These are phyloP conservation scores for Suhomyces emberorum DNA, from an alignment of 805 yeast genomes.

Conservation along the genomic window DNA sequence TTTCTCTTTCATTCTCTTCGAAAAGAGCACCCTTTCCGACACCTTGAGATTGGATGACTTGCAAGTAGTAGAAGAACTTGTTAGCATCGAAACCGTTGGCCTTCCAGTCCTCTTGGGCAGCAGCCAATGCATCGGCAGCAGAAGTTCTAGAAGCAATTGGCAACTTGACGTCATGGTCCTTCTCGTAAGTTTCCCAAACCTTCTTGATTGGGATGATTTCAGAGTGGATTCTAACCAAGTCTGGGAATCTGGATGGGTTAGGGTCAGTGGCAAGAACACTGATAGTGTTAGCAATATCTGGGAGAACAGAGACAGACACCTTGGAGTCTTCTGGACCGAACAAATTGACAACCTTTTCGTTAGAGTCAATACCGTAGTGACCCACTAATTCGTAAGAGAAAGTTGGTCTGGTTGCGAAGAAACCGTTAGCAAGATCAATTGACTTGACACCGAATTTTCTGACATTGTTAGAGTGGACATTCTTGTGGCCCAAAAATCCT, in stretches of 20 bases:
- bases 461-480: conserved; percentile 29
- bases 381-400: conserved; percentile 33
- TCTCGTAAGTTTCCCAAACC: conserved; percentile 39
- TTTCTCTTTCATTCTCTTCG: conserved; percentile 34
- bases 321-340: conserved; percentile 39
- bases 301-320: conserved; percentile 33
- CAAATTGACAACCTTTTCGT: conserved; percentile 29
- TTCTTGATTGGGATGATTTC: conserved; percentile 38
- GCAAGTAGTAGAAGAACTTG: conserved; percentile 39
- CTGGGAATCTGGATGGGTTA: conserved; percentile 40
- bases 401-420: conserved; percentile 35
- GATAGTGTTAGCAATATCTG: conserved; percentile 17
- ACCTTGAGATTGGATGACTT: conserved; percentile 31
- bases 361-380: conserved; percentile 37
- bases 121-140: conserved; percentile 25
- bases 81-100: conserved; percentile 24
- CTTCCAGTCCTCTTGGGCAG: conserved; percentile 24
- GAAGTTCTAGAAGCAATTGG: conserved; percentile 11
- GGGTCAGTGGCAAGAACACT: conserved; percentile 15
- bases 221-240: conserved; percentile 41
- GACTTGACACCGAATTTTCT: conserved; percentile 31
- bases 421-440: conserved; percentile 39
- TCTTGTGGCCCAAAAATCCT: conserved; percentile 31
- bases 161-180: conserved; percentile 28
- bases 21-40: conserved; percentile 37